Percentiles rank a stretch among this genome's conserved stretches.
phyloP scores from a whole-genome alignment of 495 filamentous ascomycete species.

The Symbiotaphrina buchneri region DNA sequence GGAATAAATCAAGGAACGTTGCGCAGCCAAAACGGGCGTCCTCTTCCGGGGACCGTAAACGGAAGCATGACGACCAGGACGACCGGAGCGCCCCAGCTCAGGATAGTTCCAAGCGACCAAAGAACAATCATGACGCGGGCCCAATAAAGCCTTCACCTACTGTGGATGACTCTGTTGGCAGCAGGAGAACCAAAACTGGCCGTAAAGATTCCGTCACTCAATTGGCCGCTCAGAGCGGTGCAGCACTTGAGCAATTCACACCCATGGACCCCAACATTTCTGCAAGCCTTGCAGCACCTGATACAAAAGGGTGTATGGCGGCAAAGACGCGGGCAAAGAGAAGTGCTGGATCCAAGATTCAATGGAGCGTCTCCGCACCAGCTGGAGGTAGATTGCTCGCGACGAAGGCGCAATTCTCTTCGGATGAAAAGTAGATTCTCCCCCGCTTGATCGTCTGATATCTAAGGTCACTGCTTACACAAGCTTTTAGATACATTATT shows the following conservation, averaged over 20 bases:
- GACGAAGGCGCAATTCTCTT: constrained; percentile 56
- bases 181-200: not conserved
- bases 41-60: too few relatives aligned
- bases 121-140: not conserved
- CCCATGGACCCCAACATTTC: not conserved
- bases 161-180: not conserved
- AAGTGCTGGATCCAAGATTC: not conserved
- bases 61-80: not conserved
- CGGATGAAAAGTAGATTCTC: constrained; percentile 51
- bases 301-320: not conserved
- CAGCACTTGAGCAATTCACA: not conserved
- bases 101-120: not conserved
- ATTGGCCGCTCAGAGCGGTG: not conserved
- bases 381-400: constrained; percentile 47
- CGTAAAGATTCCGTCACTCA: not conserved
- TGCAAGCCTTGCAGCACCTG: too few relatives aligned
- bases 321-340: not conserved
- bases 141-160: not conserved
- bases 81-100: not conserved
- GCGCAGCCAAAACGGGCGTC: too few relatives aligned
- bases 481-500: constrained; percentile 37
- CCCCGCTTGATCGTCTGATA: not conserved
- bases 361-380: constrained; percentile 35
- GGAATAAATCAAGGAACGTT: too few relatives aligned
- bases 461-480: constrained; percentile 5